Evolutionary conservation across 1,139 yeast species (phyloP), one percentile per base, ranked within the genome.

Genomic region (Candida sp.): DNA sequence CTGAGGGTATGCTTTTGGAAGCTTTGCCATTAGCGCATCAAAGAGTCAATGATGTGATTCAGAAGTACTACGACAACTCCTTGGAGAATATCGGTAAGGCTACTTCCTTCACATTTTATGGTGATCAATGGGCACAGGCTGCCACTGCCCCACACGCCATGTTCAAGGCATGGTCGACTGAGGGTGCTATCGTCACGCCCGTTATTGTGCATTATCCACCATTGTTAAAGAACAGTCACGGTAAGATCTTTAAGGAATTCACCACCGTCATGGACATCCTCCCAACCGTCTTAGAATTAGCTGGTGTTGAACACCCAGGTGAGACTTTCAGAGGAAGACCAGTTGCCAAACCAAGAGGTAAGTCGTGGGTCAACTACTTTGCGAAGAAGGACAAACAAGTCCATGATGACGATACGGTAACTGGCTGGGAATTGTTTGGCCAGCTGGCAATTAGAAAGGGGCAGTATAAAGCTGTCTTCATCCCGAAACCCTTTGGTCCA

Each of bases 81-180:
- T 61, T 65, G 31, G 81, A 76, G 2, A 82, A 81, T 59, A 71
- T 82, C 51, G 86, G 86, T 4, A 72, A 70, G 35, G 56, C 58
- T 43, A 67, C 81, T 56, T 79, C 84, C 1, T 82, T 80, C 59
- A 76, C 73, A 7, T 78, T 77, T 73, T 83, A 82, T 55, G 78
- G 81, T 1, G 84, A 83, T 52, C 78, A 82, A 58, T 82, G 86
- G 86, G 86, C 86, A 0, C 86, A 82, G 56, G 86, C 86, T n/a
- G 84, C 85, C 5, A 81, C 86, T 17, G 83, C 85, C 2, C 86
- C 86, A 4, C 69, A 76, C 39, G 68, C 74, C 49, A 77, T 79
- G 78, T 80, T 73, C 61, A 82, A 81, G 58, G 69, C 69, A 68
- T 80, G 82, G 78, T 71, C 83, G 1, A 75, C 66, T 6, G 86